A percentile compares a stretch with the other conserved stretches of the same genome.
Evolutionary conservation across 805 yeast species (phyloP).

Genomic region (Candida boleticola): DNA sequence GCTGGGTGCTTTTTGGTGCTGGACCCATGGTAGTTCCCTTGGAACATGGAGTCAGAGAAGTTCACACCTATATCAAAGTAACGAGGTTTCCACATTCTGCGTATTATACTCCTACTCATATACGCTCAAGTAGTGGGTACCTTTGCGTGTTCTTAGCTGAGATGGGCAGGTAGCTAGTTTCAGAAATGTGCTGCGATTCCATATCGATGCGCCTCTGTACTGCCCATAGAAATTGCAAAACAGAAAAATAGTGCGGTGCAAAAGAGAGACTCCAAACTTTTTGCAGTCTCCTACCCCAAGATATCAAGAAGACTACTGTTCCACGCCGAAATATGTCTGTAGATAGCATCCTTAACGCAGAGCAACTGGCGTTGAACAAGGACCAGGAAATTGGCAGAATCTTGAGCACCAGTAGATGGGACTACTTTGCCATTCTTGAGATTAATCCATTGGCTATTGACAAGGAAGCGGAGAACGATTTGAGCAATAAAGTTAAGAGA

Average conservation of each 20-base stretch:
- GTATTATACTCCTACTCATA: neutral
- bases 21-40: constrained; percentile 73
- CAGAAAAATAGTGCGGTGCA: too few species aligned
- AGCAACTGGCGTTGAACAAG: constrained; percentile 28
- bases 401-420: constrained; percentile 45
- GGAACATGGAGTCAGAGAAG: constrained; percentile 85
- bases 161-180: too few species aligned
- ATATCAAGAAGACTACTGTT: too few species aligned
- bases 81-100: constrained; percentile 34
- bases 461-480: constrained; percentile 35
- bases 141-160: too few species aligned
- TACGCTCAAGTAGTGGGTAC: too few species aligned
- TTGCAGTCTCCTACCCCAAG: too few species aligned
- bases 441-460: constrained; percentile 20
- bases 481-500: constrained; percentile 38
- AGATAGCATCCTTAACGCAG: constrained; percentile 16
- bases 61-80: constrained; percentile 60
- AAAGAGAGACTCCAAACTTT: too few species aligned
- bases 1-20: constrained; percentile 52
- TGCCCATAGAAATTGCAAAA: too few species aligned
- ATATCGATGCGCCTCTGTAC: too few species aligned
- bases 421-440: constrained; percentile 55
- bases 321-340: too few species aligned
- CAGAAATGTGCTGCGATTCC: too few species aligned
- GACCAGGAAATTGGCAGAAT: constrained; percentile 59